Evolutionary conservation across 2,329 filamentous ascomycete species (phyloP).

Genomic region (Aspergillus transmontanensis): DNA sequence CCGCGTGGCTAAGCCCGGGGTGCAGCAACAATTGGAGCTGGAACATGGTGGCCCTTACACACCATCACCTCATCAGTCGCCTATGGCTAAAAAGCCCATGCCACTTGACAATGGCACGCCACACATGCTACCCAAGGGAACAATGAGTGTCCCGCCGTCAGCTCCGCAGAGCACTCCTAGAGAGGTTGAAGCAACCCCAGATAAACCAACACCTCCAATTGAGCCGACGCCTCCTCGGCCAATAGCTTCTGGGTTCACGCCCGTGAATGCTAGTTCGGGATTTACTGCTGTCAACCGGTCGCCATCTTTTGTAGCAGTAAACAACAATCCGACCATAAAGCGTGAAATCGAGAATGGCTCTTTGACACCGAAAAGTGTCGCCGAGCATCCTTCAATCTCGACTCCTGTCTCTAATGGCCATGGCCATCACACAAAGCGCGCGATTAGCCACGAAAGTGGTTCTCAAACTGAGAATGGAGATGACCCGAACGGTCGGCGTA

Average conservation of each 20-base stretch:
- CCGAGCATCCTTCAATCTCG: slow-evolving; percentile 64
- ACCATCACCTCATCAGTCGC: slow-evolving; percentile 72
- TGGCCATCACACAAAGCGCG: slow-evolving; percentile 71
- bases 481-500: slow-evolving; percentile 74
- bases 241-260: slow-evolving; percentile 62
- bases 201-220: slow-evolving; percentile 37
- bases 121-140: slow-evolving; percentile 55
- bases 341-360: slow-evolving; percentile 58
- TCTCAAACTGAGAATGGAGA: slow-evolving; percentile 54
- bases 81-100: slow-evolving; percentile 60
- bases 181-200: slow-evolving; percentile 33
- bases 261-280: slow-evolving; percentile 65
- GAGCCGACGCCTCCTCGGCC: slow-evolving; percentile 45
- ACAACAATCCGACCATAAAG: slow-evolving; percentile 47
- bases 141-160: slow-evolving; percentile 59
- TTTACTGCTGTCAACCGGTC: slow-evolving; percentile 64
- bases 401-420: slow-evolving; percentile 57
- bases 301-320: slow-evolving; percentile 46
- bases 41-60: slow-evolving; percentile 93
- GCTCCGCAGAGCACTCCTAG: slow-evolving; percentile 60
- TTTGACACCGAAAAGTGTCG: slow-evolving; percentile 64
- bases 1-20: slow-evolving; percentile 84
- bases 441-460: slow-evolving; percentile 62
- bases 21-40: slow-evolving; percentile 92
- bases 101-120: slow-evolving; percentile 48